Base-by-base conservation (phyloP, 2,329 filamentous ascomycete genomes). In the Rosellinia necatrix region DNA sequence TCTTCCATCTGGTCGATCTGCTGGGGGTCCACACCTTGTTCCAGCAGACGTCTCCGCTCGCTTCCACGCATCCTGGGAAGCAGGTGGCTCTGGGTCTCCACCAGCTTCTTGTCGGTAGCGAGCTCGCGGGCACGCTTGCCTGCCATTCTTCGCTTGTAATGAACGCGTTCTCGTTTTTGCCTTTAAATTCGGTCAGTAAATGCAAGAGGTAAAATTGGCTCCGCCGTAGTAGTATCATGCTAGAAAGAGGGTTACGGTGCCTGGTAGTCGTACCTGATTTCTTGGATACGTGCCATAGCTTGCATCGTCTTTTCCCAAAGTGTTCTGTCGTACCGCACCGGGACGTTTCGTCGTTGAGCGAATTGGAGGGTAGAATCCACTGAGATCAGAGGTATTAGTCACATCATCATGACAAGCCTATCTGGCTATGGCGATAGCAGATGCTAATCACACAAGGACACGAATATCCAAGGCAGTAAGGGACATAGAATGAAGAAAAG, bases 341-440 rank as follows among this genome's bases (percentile, higher is more conserved):
- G 94, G 27, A 96, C 85, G 81, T 99, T 97, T 80, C 94, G 90
- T 71, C 91, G 89, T 65, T 91, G 90, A 61, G 91, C 89, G 77
- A 97, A 96, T 71, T 91, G 89, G 59, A 99, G 87, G 27, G 93
- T 96, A 69, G 86, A 89, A 81, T 99, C 94, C 75, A 97, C 92
- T 61, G 15, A 22, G 17, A 15, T n/a, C 21, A 32, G 9, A 41
- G 8, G 17, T 38, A 42, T 59, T 53, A 59, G 57, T 19, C 32
- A 13, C 22, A 9, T 49, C 24, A n/a, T 44, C n/a, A 27, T 43
- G 8, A 10, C 2, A 42, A 30, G 15, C 4, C 17, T 32, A 2
- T 3, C 4, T 3, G 13, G 12, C 30, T 22, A 37, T 25, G 27
- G 42, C 10, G 6, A 29, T 21, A 19, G 22, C 15, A 1, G 21